Conservation (phyloP, 208 protist genomes). For the Trichomonas tenax region DNA sequence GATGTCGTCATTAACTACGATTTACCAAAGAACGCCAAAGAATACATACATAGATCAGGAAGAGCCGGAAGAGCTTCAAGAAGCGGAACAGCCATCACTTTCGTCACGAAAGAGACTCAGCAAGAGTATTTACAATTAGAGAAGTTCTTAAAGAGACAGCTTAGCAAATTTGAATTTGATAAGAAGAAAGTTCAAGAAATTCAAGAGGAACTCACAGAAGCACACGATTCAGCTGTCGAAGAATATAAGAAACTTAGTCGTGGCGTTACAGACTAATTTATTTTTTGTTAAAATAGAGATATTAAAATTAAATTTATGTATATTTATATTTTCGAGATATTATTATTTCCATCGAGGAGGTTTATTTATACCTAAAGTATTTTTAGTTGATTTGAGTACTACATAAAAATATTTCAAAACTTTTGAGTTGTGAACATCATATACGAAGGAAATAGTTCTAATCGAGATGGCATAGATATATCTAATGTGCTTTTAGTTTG, state of each 20-base stretch:
- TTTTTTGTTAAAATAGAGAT: not conserved
- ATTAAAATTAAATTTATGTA: not conserved
- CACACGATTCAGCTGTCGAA: not conserved
- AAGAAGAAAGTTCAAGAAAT: not conserved
- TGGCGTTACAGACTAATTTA: not conserved
- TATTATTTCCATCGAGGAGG: too few relatives aligned
- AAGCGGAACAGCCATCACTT: not conserved
- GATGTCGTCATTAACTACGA: constrained; percentile 21
- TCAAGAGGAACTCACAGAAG: not conserved
- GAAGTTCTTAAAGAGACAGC: not conserved
- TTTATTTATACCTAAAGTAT: too few relatives aligned
- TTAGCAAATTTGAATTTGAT: not conserved
- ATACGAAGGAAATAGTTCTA: too few relatives aligned
- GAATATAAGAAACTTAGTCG: not conserved
- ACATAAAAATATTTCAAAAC: too few relatives aligned
- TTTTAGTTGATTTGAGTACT: too few relatives aligned
- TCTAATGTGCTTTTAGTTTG: too few relatives aligned
- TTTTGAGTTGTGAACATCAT: too few relatives aligned
- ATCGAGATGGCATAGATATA: too few relatives aligned
- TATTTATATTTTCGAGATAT: too few relatives aligned
- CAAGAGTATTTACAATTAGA: not conserved
- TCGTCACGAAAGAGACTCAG: not conserved
- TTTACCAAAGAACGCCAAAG: not conserved
- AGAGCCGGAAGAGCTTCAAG: not conserved
- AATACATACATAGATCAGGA: constrained; percentile 10